Conservation (phyloP, 768 basidiomycete genomes). For the Russula sp. region DNA sequence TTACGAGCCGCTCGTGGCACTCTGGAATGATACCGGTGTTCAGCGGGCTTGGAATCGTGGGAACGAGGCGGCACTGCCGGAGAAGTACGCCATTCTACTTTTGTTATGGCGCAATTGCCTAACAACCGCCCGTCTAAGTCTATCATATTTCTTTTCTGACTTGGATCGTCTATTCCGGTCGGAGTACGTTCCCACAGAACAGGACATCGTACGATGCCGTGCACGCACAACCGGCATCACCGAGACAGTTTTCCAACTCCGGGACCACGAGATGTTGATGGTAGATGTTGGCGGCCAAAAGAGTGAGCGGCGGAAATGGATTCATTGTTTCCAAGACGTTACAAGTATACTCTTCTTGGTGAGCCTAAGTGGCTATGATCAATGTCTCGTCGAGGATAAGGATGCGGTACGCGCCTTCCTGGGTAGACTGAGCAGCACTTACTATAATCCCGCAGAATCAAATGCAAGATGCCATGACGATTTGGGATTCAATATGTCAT, state of each 20-base stretch:
- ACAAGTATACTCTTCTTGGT: constrained; percentile 90
- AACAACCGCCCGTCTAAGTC: constrained; percentile 34
- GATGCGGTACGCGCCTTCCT: constrained; percentile 59
- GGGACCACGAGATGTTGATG: constrained; percentile 83
- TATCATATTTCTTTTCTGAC: constrained; percentile 71
- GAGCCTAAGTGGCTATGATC: constrained; percentile 89
- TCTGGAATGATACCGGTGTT: constrained; percentile 77
- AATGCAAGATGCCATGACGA: constrained; percentile 99
- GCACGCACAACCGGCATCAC: constrained; percentile 90
- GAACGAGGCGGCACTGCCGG: constrained; percentile 87
- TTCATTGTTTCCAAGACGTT: constrained; percentile 92
- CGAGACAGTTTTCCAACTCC: constrained; percentile 75
- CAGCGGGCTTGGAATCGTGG: constrained; percentile 73
- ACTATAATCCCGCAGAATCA: constrained; percentile 58
- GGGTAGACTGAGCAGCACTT: neutral
- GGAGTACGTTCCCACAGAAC: constrained; percentile 67
- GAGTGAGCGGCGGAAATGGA: constrained; percentile 90
- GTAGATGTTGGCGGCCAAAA: constrained; percentile 94
- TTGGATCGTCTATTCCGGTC: constrained; percentile 76
- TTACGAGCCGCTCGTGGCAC: constrained; percentile 54
- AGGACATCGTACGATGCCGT: constrained; percentile 82
- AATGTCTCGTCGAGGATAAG: constrained; percentile 88
- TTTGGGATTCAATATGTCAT: constrained; percentile 97
- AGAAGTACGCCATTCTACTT: constrained; percentile 55
- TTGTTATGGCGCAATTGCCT: constrained; percentile 14